Evolutionary conservation across 2,329 filamentous ascomycete species (phyloP), one percentile per base, ranked within the genome.

Genomic region (Rhynchosporium secalis): DNA sequence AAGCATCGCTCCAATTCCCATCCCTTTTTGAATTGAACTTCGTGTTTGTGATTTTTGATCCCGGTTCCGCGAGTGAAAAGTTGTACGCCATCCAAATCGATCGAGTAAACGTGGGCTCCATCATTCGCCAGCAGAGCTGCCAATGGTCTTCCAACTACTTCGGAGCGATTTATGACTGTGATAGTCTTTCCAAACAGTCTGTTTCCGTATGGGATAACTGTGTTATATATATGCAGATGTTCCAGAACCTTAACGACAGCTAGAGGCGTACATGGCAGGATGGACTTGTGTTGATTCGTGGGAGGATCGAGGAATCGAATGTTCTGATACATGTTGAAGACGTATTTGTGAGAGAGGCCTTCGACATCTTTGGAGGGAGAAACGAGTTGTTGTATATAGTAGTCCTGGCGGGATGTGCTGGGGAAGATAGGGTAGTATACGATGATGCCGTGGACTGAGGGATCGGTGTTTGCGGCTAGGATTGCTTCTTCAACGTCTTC

Each of bases 291-390:
- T 62, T 80, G 82, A 76, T 92, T 90, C 48, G 82, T 77, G 4
- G 89, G 88, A 29, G 87, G 80, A 77, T 99, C 95, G 61, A 99
- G 83, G 80, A 93, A 98, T 68, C 95, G 91, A 72, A 96, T 86
- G 79, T 99, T 99, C 81, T 97, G 91, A 79, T 98, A 99, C 93
- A 99, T 97, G 83, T 99, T 99, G 85, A 94, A 93, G 73, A 98
- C 89, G 79, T 98, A 93, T 74, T 88, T 88, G 78, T 97, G 94
- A 71, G 89, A 92, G 62, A 99, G 86, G 41, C 95, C 95, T 77
- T 99, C 95, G 68, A 99, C 94, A 73, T 99, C 95, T 78, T 99
- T 98, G 76, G 84, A 79, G 48, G 96, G 83, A 61, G 91, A 87
- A 61, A 97, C 92, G 3, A 96, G 91, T 79, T 97, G 93, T 78